Evolutionary conservation across 352 stramenopile genomes (phyloP), one percentile per base, ranked within the genome.

Genomic region (Phytophthora vignae): DNA sequence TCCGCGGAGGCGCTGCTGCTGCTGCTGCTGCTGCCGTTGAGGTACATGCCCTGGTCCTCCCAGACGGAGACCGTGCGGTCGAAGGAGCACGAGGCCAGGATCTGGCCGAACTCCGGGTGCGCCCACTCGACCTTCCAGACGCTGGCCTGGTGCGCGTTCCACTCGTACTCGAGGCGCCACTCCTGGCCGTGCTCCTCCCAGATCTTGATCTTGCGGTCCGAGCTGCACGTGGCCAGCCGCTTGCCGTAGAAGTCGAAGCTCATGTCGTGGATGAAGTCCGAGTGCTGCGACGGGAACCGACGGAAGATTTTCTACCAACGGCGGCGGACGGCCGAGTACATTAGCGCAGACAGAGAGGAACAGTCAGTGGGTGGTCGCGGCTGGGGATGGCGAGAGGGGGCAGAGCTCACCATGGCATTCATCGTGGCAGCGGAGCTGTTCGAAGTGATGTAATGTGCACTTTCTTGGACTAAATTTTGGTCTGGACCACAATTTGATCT

Each of bases 101-200:
- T 92, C 83, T 98, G 92, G 55, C 97, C 96, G 78, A 98, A 99
- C 82, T 99, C 95, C 0, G 97, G 96, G 73, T 99, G 95, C 0
- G 92, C 94, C 96, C 96, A 99, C 55, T 86, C 90, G 50, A 99
- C 77, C 71, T 97, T 97, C 82, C 90, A 98, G 8, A 99, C 95
- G 27, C 92, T 92, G 10, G 92, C 95, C 70, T 97, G 89, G 58
- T 96, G 88, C 50, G 88, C 88, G 61, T 90, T 96, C 91, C 90
- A 94, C 84, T 99, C 95, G 67, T 94, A 88, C 70, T 93, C 78
- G 36, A 95, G 85, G 25, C 85, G 78, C 92, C 93, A 98, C 49
- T 97, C 95, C 55, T 89, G 76, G 21, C 78, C 85, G 63, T 90
- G 62, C 68, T 95, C 85, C 61, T 96, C 90, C 89, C 90, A 97